Conservation (phyloP, 176 grass and related monocot species). For the Phoenix dactylifera region DNA sequence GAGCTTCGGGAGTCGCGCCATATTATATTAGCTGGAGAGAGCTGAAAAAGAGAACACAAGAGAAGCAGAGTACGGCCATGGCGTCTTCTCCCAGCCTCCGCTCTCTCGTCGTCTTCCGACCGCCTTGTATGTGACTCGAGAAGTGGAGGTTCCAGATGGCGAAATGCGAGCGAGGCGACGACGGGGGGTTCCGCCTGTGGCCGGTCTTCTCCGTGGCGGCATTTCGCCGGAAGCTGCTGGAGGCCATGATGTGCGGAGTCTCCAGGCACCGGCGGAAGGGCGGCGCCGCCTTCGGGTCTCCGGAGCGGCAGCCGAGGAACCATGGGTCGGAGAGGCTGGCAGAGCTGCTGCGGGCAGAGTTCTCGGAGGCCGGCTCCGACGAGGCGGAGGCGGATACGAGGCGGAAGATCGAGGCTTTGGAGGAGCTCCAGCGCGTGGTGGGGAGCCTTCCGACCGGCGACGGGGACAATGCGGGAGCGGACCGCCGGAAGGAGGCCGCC, state of each 20-base stretch:
- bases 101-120: too few relatives aligned
- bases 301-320: conserved; percentile 22
- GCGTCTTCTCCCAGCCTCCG: too few relatives aligned
- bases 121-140: too few relatives aligned
- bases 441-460: conserved; percentile 25
- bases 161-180: conserved; percentile 29
- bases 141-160: neutral
- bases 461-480: neutral
- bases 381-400: conserved; percentile 14
- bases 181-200: conserved; percentile 39
- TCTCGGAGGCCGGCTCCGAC: conserved; percentile 47
- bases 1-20: too few relatives aligned
- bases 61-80: too few relatives aligned
- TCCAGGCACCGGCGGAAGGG: neutral
- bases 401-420: conserved; percentile 36
- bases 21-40: too few relatives aligned
- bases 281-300: conserved; percentile 7
- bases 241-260: conserved; percentile 36
- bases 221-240: conserved; percentile 48
- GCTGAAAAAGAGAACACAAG: too few relatives aligned
- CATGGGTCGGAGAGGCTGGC: conserved; percentile 44
- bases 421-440: conserved; percentile 26
- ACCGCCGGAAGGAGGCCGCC: conserved; percentile 33
- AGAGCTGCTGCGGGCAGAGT: conserved; percentile 51
- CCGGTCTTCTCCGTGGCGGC: conserved; percentile 48